Evolutionary conservation across 257 asterid genomes (phyloP), one percentile per base, ranked within the genome.

Genomic region (Capsicum rhomboideum): DNA sequence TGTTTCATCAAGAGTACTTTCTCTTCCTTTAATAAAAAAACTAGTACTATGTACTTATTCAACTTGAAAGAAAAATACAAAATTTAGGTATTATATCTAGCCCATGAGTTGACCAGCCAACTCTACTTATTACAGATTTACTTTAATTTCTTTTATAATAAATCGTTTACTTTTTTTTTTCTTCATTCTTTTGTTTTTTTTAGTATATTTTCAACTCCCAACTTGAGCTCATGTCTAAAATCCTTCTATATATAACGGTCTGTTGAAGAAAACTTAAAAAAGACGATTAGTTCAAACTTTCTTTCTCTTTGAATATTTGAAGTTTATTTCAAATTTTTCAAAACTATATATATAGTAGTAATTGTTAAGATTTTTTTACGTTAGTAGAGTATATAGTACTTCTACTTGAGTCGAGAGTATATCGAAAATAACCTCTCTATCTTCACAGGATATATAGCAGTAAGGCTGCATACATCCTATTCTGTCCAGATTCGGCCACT

Each of bases 181-280:
- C 11, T 40, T 40, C 14, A n/a, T 28, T 64, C 2, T 2, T 75
- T 23, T 26, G 16, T 26, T 6, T 77, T 14, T 23, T 14, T 26
- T 49, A 77, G 23, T 46, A 49, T 26, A 52, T 3, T 64, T 82
- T 83, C 79, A 82, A 78, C 86, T 56, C 63, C 26, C 37, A 77
- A 77, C 82, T 77, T 28, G 16, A 9, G 23, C 14, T 0, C 40
- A 34, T 31, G 10, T 4, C 68, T 21, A 77, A 49, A 63, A 18
- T 74, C 42, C 44, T 55, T 74, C 6, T 71, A 0, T 77, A 56
- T 85, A 85, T 82, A 85, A 29, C 58, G 37, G 85, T 84, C 56
- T 46, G n/a, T 50, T 78, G 13, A 20, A 44, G 85, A 69, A 74
- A 83, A 21, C 40, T 58, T 64, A 20, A 2, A 55, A 14, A 16